phyloP scores from a whole-genome alignment of 352 stramenopile species.

The Phytopythium sindhum region DNA sequence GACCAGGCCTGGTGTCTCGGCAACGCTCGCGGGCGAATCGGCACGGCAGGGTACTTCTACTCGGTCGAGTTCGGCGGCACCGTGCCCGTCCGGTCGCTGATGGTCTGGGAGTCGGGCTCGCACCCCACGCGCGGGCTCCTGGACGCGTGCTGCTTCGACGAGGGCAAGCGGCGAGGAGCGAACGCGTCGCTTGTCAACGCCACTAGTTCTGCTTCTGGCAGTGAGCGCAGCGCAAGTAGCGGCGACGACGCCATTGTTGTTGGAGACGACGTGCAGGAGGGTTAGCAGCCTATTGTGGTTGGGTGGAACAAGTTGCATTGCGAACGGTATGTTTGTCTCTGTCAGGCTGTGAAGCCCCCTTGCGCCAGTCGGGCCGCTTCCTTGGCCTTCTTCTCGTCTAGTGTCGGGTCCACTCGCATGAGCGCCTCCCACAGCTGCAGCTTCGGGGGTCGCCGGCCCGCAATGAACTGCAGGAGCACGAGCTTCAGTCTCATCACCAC shows the following conservation, averaged over 20 bases:
- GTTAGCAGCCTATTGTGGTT: no score
- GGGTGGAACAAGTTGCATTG: no score
- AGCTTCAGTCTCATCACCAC: not conserved
- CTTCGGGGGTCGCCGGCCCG: conserved; percentile 36
- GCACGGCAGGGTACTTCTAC: not conserved
- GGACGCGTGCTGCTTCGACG: not conserved
- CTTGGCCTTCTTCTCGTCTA: conserved; percentile 46
- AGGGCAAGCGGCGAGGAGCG: not conserved
- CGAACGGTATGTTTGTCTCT: not conserved
- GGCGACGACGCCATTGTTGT: not conserved
- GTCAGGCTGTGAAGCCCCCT: not conserved
- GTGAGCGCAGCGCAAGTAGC: not conserved
- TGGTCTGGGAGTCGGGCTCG: not conserved
- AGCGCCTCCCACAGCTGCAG: conserved; percentile 67
- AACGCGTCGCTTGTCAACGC: not conserved
- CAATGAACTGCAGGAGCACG: conserved; percentile 34
- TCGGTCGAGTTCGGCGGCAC: not conserved
- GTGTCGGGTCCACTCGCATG: conserved; percentile 58
- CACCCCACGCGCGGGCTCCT: not conserved
- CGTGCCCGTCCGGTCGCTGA: not conserved
- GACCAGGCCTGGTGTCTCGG: not conserved
- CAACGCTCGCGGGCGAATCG: not conserved
- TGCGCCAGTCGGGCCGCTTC: conserved; percentile 32
- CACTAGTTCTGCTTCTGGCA: not conserved
- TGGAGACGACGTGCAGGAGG: no score